Conservation (phyloP, 257 asterid species). For the Nicotiana tomentosiformis region DNA sequence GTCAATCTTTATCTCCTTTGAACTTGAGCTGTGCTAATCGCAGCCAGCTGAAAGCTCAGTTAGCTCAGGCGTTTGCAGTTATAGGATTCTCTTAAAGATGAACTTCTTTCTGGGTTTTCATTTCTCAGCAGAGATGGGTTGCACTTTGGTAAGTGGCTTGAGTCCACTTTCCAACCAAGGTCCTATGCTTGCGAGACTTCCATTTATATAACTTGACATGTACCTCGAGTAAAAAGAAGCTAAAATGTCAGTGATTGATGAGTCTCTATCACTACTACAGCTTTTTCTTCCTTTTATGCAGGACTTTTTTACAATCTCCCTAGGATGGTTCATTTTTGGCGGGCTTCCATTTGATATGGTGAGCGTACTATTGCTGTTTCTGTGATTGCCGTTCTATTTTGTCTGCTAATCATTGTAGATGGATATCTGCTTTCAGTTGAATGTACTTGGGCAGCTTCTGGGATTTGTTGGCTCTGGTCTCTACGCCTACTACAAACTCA, state of each 20-base stretch:
- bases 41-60: background rate
- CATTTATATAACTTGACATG: background rate
- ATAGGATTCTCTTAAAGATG: background rate
- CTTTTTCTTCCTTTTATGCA: slow-evolving; percentile 15
- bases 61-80: background rate
- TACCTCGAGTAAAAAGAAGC: background rate
- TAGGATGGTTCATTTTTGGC: slow-evolving; percentile 87
- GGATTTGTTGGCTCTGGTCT: slow-evolving; percentile 77
- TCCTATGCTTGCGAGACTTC: background rate
- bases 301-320: slow-evolving; percentile 81
- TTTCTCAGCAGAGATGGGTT: background rate
- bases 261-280: background rate
- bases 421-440: slow-evolving; percentile 47
- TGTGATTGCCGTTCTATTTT: background rate
- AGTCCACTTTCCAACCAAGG: background rate
- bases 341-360: slow-evolving; percentile 90
- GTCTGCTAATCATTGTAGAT: background rate
- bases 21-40: background rate
- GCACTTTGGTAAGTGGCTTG: background rate
- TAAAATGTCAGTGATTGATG: background rate
- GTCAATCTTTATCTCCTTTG: background rate
- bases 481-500: slow-evolving; percentile 69
- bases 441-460: slow-evolving; percentile 66
- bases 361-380: slow-evolving; percentile 22
- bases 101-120: background rate